These are phyloP conservation scores for Phytophthora macrochlamydospora DNA, from an alignment of 352 stramenopile genomes.

Conservation along the genomic window DNA sequence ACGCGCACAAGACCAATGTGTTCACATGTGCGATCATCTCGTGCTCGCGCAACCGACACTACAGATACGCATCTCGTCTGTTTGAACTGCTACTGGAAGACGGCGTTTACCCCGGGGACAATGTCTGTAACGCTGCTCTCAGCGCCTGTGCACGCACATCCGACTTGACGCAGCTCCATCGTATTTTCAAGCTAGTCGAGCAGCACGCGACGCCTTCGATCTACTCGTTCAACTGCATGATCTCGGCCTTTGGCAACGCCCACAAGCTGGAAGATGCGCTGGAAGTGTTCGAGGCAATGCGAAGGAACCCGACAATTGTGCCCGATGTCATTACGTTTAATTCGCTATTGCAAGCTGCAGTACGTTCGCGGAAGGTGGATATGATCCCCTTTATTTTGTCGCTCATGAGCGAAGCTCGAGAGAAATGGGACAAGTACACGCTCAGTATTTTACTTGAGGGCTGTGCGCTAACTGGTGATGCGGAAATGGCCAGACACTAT, in stretches of 20 bases:
- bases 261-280: constrained; percentile 68
- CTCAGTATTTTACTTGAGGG: constrained; percentile 78
- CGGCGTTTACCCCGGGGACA: constrained; percentile 70
- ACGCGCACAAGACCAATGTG: constrained; percentile 63
- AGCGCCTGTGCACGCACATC: constrained; percentile 69
- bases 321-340: constrained; percentile 79
- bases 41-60: constrained; percentile 75
- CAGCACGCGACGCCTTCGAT: constrained; percentile 57
- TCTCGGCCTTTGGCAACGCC: constrained; percentile 79
- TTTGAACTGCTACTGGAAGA: constrained; percentile 74
- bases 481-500: constrained; percentile 55
- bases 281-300: constrained; percentile 55
- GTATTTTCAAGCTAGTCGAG: constrained; percentile 72
- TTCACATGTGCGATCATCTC: constrained; percentile 81
- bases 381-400: constrained; percentile 60
- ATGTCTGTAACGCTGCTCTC: constrained; percentile 73
- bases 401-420: constrained; percentile 45
- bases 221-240: constrained; percentile 87
- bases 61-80: constrained; percentile 56
- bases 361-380: constrained; percentile 58
- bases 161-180: constrained; percentile 59
- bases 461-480: constrained; percentile 51
- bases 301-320: constrained; percentile 22
- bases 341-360: constrained; percentile 59
- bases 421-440: constrained; percentile 78